Conservation (phyloP, 108 stramenopile genomes). For the Skeletonema tropicum region DNA sequence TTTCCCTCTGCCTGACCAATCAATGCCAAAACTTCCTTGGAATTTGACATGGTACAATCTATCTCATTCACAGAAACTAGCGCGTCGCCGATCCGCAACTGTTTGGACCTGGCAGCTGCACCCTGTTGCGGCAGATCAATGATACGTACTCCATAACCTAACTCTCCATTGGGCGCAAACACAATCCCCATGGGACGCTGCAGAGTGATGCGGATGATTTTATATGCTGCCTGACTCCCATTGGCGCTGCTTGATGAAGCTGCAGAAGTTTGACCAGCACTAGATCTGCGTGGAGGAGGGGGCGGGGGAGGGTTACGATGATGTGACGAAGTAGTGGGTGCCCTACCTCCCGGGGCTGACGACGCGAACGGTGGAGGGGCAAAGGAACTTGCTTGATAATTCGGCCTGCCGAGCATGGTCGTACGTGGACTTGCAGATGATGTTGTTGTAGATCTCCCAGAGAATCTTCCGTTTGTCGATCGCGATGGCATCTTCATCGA, state of each 20-base stretch:
- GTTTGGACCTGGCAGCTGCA: not conserved
- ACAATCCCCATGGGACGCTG: constrained; percentile 4
- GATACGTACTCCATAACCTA: not conserved
- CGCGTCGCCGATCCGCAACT: not conserved
- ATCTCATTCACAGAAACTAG: not conserved
- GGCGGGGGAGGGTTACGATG: not conserved
- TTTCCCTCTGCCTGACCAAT: not conserved
- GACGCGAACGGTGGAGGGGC: not conserved
- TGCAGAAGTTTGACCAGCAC: not conserved
- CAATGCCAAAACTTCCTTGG: not conserved
- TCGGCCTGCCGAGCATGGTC: not conserved
- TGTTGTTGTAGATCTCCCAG: not conserved
- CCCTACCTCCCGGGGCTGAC: not conserved
- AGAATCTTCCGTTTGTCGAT: not conserved
- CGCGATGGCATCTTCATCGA: not conserved
- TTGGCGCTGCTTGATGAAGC: not conserved
- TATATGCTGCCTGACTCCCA: not conserved
- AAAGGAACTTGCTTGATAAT: not conserved
- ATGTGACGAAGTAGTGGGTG: not conserved
- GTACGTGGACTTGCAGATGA: not conserved
- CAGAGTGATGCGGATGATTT: not conserved
- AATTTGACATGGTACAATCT: constrained; percentile 3
- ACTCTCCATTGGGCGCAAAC: not conserved
- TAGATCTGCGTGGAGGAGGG: not conserved
- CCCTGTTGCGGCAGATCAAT: not conserved